Evolutionary conservation across 2,329 filamentous ascomycete species (phyloP).

Genomic region (Fusarium verticillioides): DNA sequence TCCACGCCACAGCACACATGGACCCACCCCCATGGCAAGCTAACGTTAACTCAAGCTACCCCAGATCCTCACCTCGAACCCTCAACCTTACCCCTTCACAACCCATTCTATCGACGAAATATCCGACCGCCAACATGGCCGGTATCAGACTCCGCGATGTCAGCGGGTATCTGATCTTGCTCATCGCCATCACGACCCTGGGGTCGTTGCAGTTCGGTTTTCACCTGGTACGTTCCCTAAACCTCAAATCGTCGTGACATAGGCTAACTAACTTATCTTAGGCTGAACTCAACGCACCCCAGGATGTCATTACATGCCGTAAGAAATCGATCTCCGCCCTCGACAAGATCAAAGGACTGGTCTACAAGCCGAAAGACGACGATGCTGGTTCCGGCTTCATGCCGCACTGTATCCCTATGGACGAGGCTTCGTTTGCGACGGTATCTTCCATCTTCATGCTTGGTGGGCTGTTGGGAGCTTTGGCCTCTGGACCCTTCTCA

Average conservation of each 20-base stretch:
- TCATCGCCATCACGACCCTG: slow-evolving; percentile 80
- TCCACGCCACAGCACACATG: slow-evolving; percentile 32
- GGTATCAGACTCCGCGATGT: slow-evolving; percentile 57
- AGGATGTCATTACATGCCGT: slow-evolving; percentile 91
- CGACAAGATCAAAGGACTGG: slow-evolving; percentile 43
- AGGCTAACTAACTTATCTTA: slow-evolving; percentile 25
- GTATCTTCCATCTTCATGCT: slow-evolving; percentile 92
- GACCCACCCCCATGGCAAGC: slow-evolving; percentile 33
- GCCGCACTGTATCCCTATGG: slow-evolving; percentile 90
- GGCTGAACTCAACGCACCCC: slow-evolving; percentile 95
- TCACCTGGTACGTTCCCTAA: slow-evolving; percentile 74
- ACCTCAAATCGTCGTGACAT: background rate
- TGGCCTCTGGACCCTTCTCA: slow-evolving; percentile 82
- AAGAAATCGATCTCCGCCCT: slow-evolving; percentile 58
- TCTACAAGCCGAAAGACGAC: slow-evolving; percentile 38
- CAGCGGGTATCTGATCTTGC: slow-evolving; percentile 80
- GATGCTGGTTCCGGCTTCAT: slow-evolving; percentile 51
- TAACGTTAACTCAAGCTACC: slow-evolving; percentile 19
- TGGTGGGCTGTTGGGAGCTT: slow-evolving; percentile 85
- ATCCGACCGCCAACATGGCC: slow-evolving; percentile 45
- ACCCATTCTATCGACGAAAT: background rate
- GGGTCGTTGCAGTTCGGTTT: slow-evolving; percentile 95
- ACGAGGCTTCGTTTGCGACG: slow-evolving; percentile 80
- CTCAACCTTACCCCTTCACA: background rate
- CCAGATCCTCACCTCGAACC: slow-evolving; percentile 17